These are phyloP conservation scores for Anaeromyces robustus DNA, from an alignment of 192 early-diverging fungal genomes.

Conservation along the genomic window DNA sequence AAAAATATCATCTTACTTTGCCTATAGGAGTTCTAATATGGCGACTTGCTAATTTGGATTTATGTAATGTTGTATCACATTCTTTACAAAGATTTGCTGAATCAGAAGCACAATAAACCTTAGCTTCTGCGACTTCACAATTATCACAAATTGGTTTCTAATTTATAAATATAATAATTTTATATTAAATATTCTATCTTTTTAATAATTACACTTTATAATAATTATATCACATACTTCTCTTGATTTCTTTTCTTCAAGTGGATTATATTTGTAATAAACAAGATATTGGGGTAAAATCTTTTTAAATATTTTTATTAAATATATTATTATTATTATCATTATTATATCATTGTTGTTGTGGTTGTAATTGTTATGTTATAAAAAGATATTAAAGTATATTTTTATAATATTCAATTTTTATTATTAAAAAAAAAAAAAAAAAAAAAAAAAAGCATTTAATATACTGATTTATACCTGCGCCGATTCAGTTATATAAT, in stretches of 20 bases:
- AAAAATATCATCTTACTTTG: neutral
- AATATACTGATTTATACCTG: slow-evolving; percentile 10
- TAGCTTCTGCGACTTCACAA: slow-evolving; percentile 32
- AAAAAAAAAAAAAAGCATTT: no score
- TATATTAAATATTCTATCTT: neutral
- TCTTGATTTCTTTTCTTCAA: slow-evolving; percentile 22
- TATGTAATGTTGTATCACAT: slow-evolving; percentile 32
- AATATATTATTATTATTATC: neutral
- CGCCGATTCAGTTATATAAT: slow-evolving; percentile 26
- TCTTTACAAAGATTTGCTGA: slow-evolving; percentile 39
- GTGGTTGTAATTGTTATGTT: no score
- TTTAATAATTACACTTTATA: neutral
- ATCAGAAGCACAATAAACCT: slow-evolving; percentile 36
- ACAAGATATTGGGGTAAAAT: slow-evolving; percentile 35
- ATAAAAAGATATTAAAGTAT: no score
- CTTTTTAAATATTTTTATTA: slow-evolving; percentile 4
- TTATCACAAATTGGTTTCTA: slow-evolving; percentile 41
- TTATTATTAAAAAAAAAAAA: no score
- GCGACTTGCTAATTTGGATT: slow-evolving; percentile 27
- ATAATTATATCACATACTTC: slow-evolving; percentile 16
- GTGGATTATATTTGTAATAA: slow-evolving; percentile 29
- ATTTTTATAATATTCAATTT: no score
- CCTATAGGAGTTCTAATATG: slow-evolving; percentile 21
- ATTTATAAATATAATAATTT: neutral
- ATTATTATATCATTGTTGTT: no score